Base-by-base conservation (phyloP, 2,329 filamentous ascomycete species). In the Massarina eburnea region DNA sequence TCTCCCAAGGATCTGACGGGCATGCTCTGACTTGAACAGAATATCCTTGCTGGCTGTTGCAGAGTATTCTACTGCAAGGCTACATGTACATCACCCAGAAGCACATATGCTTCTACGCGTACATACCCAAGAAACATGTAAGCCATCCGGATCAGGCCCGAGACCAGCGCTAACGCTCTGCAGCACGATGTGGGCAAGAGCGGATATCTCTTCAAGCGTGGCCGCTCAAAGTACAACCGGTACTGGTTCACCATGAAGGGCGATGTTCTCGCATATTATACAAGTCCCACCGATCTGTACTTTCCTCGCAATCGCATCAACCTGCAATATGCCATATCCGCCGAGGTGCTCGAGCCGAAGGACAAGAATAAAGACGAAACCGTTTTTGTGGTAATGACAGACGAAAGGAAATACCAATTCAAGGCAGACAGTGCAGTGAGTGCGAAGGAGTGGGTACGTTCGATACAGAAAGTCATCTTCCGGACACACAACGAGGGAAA, bases 61-160 rank as follows among this genome's bases (percentile, higher is more conserved):
- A 96, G 67, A 96, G 88, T 63, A 90, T 96, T 35, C 76, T 97
- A 22, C 79, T 97, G 8, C 91, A 96, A 66, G 94, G 94, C 5
- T 96, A 94, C 67, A 86, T 99, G 80, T 97, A 97, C 72, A 89
- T 99, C 62, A 97, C 94, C 0, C 79, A 87, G 50, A 88, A 86
- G 58, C 94, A 99, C 66, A 88, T 97, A 50, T 96, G 91, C 72
- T 99, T 97, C 69, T 97, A 96, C 66, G 91, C 94, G 30, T 96
- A 96, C 66, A 80, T 97, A n/a, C 91, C 91, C 6, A 95, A 91
- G 76, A 96, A 94, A 77, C 83, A 87, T 41, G 87, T 88, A 76
- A 71, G 84, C 63, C 17, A 8, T 12, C n/a, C n/a, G 24, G 15
- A 20, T 22, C 2, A 4, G 2, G 8, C 20, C 10, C 10, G 8